phyloP scores from a whole-genome alignment of 106 monocot species.

The Posidonia australis region DNA sequence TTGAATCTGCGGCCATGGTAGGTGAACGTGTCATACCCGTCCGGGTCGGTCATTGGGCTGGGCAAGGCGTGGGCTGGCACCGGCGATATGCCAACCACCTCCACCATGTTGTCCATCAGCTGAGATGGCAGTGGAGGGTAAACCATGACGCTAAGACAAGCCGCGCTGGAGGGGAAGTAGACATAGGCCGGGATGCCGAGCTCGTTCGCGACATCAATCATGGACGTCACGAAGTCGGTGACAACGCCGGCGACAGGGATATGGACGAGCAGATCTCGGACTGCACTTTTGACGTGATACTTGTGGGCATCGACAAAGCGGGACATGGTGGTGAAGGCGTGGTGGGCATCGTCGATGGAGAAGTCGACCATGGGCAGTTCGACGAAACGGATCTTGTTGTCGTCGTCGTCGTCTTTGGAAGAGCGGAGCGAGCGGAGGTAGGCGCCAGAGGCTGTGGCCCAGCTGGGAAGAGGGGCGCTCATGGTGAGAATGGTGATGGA shows the following conservation, averaged over 20 bases:
- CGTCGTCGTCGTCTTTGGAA: not conserved
- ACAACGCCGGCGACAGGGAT: slow-evolving; percentile 8
- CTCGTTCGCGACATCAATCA: slow-evolving; percentile 20
- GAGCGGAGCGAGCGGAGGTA: slow-evolving; percentile 7
- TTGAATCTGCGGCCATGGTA: slow-evolving; percentile 7
- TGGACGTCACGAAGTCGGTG: slow-evolving; percentile 15
- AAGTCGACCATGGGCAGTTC: slow-evolving; percentile 5
- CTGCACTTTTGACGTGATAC: slow-evolving; percentile 6
- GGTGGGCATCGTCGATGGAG: not conserved
- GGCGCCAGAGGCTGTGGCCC: not conserved
- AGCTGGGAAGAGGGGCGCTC: not conserved
- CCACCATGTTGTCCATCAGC: not conserved
- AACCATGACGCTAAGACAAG: slow-evolving; percentile 14
- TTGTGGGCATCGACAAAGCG: slow-evolving; percentile 7
- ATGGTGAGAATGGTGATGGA: slow-evolving; percentile 13
- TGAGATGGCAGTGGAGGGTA: slow-evolving; percentile 1
- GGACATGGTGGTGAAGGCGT: slow-evolving; percentile 9
- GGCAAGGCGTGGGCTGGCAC: slow-evolving; percentile 2
- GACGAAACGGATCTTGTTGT: not conserved
- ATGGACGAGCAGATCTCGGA: not conserved
- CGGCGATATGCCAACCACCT: slow-evolving; percentile 3
- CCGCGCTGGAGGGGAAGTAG: slow-evolving; percentile 13
- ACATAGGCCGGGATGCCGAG: slow-evolving; percentile 12
- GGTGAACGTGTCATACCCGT: slow-evolving; percentile 7
- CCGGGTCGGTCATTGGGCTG: not conserved